Evolutionary conservation across 345 rosid species (phyloP), one percentile per base, ranked within the genome.

Genomic region (Erysimum cheiranthoides): DNA sequence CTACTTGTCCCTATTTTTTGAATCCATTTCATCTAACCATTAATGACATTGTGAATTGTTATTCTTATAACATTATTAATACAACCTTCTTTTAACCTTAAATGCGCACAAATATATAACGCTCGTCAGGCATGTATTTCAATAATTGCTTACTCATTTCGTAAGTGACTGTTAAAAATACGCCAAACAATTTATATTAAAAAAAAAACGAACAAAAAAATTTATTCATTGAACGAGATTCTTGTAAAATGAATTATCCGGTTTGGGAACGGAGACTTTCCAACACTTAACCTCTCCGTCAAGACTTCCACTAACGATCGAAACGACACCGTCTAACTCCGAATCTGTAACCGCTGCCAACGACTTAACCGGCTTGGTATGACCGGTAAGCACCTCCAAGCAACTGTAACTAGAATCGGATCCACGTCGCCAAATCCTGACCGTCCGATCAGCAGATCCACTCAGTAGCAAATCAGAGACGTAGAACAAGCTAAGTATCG

Each of bases 371-470:
- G 97, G 94, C 49, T 86, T 86, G 38, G 46, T 21, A 46, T 91
- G 98, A 35, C 98, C 97, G 27, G 83, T 82, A 50, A 93, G 61
- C 18, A 90, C 84, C 21, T 92, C 85, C 85, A 92, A 77, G 60
- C 98, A 92, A 25, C 80, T 68, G 53, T 79, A 94, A 60, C 76
- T 81, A 40, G 83, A 84, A 18, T 85, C 95, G 1, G 11, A 16
- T 28, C 89, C 95, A 4, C 86, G 85, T 34, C 82, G 82, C 98
- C 98, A 94, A 17, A 94, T 80, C 82, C 96, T 85, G 36, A 89
- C 90, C 75, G 95, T 94, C 74, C 83, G 84, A 86, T 94, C 98
- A 6, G 96, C 88, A 0, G 98, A 94, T 42, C 97, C 98, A 61
- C 98, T 92, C n/a, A 92, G 8, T 13, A 94, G 77, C 66, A 90